Percentiles rank a stretch among this genome's conserved stretches.
Evolutionary conservation across 2,329 filamentous ascomycete genomes (phyloP).

Genomic region (Bipolaris victoriae): DNA sequence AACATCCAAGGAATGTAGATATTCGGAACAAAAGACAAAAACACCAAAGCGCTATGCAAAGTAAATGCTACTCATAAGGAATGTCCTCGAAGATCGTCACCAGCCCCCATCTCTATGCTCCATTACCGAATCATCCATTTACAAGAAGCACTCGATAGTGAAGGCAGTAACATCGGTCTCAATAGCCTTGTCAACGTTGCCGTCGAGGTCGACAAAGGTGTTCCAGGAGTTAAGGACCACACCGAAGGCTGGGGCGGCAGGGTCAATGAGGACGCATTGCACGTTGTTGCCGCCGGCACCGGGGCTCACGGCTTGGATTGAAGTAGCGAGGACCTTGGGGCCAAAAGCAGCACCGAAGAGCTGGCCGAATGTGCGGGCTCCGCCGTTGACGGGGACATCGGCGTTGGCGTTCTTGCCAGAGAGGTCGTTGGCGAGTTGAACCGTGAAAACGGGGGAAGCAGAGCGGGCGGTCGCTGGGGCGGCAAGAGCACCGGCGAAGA

Average conservation of each 20-base stretch:
- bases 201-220: slow-evolving; percentile 25
- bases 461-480: slow-evolving; percentile 5
- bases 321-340: slow-evolving; percentile 4
- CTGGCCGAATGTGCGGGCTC: slow-evolving; percentile 2
- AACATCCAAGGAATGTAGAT: slow-evolving; percentile 3
- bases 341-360: slow-evolving; percentile 9
- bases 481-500: slow-evolving; percentile 9
- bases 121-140: neutral
- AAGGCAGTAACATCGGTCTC: slow-evolving; percentile 18
- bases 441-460: neutral
- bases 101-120: neutral
- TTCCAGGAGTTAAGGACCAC: slow-evolving; percentile 13
- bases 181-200: neutral
- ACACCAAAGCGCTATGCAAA: slow-evolving; percentile 7
- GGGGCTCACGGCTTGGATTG: slow-evolving; percentile 12
- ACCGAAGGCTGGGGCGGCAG: neutral
- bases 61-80: neutral
- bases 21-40: neutral
- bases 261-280: slow-evolving; percentile 3
- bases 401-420: slow-evolving; percentile 8
- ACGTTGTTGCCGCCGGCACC: slow-evolving; percentile 9
- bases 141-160: slow-evolving; percentile 15
- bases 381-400: slow-evolving; percentile 7
- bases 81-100: neutral
- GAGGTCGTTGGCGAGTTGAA: slow-evolving; percentile 11